Conservation (phyloP, 192 early-diverging fungal genomes). For the Entomortierella beljakovae region DNA sequence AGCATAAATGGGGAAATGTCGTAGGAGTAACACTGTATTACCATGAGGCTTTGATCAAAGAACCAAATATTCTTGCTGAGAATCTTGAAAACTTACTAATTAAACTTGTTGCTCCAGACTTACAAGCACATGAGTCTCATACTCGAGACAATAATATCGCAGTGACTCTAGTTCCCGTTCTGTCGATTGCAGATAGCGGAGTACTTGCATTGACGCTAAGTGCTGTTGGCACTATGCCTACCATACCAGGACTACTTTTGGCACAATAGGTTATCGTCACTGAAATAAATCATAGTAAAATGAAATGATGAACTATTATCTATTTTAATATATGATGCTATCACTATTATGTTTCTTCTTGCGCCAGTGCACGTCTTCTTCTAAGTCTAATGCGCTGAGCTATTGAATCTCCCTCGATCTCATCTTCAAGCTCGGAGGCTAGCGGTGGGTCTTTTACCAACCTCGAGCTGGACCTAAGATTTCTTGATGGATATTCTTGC, state of each 20-base stretch:
- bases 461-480: constrained; percentile 6
- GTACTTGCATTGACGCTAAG: constrained; percentile 29
- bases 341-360: too few relatives aligned
- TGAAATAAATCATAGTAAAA: too few relatives aligned
- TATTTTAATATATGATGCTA: too few relatives aligned
- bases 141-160: constrained; percentile 14
- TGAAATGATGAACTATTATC: too few relatives aligned
- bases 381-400: constrained; percentile 14
- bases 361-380: too few relatives aligned
- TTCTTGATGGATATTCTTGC: not conserved
- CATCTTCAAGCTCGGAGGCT: constrained; percentile 3
- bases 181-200: constrained; percentile 28
- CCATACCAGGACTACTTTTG: constrained; percentile 27
- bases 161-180: constrained; percentile 36
- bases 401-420: constrained; percentile 17
- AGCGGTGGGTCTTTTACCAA: constrained; percentile 9
- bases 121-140: not conserved
- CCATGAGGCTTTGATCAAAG: constrained; percentile 10
- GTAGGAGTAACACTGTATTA: constrained; percentile 39
- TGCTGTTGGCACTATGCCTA: constrained; percentile 36
- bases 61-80: not conserved
- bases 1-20: constrained; percentile 28
- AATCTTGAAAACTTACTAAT: constrained; percentile 17
- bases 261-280: too few relatives aligned
- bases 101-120: not conserved